Evolutionary conservation across 345 rosid genomes (phyloP).

Genomic region (Populus nigra): DNA sequence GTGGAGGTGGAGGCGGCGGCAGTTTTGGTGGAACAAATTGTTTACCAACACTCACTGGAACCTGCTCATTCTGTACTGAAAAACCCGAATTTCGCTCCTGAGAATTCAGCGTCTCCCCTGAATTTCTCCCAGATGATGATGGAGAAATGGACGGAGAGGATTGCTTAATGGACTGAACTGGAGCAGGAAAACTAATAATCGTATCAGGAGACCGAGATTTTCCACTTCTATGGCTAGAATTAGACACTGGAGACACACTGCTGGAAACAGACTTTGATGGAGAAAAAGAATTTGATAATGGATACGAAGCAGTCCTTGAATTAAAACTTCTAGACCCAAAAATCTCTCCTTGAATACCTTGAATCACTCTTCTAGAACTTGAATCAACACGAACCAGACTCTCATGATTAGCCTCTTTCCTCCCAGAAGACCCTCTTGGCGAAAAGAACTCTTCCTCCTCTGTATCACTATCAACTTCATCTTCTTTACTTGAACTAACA

Average conservation of each 20-base stretch:
- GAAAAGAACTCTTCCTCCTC: conserved; percentile 91
- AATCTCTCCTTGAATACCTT: conserved; percentile 31
- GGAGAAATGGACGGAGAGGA: conserved; percentile 5
- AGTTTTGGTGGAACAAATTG: conserved; percentile 35
- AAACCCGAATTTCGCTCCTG: conserved; percentile 13
- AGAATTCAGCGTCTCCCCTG: conserved; percentile 12
- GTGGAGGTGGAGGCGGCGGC: conserved; percentile 79
- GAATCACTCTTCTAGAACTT: conserved; percentile 45
- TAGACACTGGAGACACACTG: conserved; percentile 37
- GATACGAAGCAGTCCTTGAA: conserved; percentile 66
- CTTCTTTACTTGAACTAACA: conserved; percentile 27
- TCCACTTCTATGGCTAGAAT: conserved; percentile 38
- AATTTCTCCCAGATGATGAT: conserved; percentile 7
- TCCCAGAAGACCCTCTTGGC: conserved; percentile 75
- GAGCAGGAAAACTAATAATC: conserved; percentile 26
- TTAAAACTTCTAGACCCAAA: conserved; percentile 51
- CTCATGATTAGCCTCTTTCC: conserved; percentile 43
- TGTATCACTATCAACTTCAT: conserved; percentile 33
- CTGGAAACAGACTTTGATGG: conserved; percentile 46
- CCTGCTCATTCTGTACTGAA: conserved; percentile 19
- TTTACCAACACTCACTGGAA: conserved; percentile 11
- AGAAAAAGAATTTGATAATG: conserved; percentile 50
- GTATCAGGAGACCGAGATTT: conserved; percentile 49
- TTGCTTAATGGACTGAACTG: conserved; percentile 8
- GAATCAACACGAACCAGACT: conserved; percentile 30